Evolutionary conservation across 257 asterid genomes (phyloP).

Genomic region (Petrea volubilis): DNA sequence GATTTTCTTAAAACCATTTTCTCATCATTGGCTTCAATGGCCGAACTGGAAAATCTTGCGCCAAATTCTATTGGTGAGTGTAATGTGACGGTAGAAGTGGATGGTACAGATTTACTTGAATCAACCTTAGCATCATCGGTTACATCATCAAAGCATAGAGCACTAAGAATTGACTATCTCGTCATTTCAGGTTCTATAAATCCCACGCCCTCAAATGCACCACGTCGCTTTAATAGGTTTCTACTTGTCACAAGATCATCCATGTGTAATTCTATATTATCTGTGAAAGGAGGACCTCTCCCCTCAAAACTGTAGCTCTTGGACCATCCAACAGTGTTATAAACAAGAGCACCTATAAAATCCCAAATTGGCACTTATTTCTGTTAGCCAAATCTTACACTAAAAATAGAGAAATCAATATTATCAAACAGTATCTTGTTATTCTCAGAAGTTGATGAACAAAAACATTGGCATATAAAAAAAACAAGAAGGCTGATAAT

Average conservation of each 20-base stretch:
- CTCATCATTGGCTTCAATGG: background rate
- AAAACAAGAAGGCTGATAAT: background rate
- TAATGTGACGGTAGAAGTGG: background rate
- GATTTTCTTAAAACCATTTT: constrained; percentile 20
- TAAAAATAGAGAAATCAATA: background rate
- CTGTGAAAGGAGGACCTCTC: background rate
- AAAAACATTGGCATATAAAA: background rate
- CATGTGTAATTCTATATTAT: background rate
- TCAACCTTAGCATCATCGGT: background rate
- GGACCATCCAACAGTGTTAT: background rate
- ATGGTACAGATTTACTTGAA: constrained; percentile 1
- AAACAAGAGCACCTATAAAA: background rate
- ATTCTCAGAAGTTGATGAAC: background rate
- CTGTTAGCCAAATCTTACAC: background rate
- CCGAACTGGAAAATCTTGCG: background rate
- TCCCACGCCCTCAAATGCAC: background rate
- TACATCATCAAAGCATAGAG: background rate
- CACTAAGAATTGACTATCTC: background rate
- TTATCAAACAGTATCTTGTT: background rate
- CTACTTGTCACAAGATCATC: constrained; percentile 5
- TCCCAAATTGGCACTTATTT: background rate
- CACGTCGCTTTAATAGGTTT: background rate
- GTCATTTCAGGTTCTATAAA: background rate
- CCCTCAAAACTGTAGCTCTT: constrained; percentile 1
- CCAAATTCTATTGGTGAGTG: constrained; percentile 1